Base-by-base conservation (phyloP, 177 flowering plant genomes). In the Vitis hybrid region DNA sequence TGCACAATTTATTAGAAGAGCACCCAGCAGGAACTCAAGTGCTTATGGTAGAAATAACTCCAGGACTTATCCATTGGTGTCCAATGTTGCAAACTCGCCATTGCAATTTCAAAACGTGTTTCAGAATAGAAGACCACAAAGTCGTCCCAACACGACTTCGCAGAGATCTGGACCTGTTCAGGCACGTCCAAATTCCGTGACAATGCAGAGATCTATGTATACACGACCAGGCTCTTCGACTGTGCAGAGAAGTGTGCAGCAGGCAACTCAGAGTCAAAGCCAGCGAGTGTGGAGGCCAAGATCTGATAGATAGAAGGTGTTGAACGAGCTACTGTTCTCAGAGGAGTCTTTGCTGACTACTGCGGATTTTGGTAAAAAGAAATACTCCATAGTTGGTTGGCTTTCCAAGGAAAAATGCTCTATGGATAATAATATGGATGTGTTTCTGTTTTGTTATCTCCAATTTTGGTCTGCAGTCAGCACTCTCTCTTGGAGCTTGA, bases 211-310 rank as follows among this genome's bases (percentile, higher is more conserved):
- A 21, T 56, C 71, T 2, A 10, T 11, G 45, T 69, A 56, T 5
- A 6, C 45, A 39, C 45, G 45, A 39, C 45, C 45, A 7, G 8
- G 6, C 45, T 39, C 45, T 39, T 39, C 45, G 45, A 39, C 6
- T 39, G 45, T 39, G 45, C 45, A 7, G 45, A 39, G 45, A 39
- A 39, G 30, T 39, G 45, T 0, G 45, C 45, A 39, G 45, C 45
- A 39, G 30, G 49, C 30, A 19, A 2, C 45, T 51, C 67, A 62
- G 5, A 57, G 64, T 65, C 77, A 80, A 74, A 62, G 60, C 21
- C 87, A 81, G 74, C 81, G 65, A 68, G 17, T 50, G 54, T 82
- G 87, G 88, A 84, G 78, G 80, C 84, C 82, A n/a, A 86, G 61
- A 70, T 70, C 79, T 48, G 67, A 72, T 21, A 39, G 45, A 70